Conservation (phyloP, 352 stramenopile species). For the Lagenidium giganteum region DNA sequence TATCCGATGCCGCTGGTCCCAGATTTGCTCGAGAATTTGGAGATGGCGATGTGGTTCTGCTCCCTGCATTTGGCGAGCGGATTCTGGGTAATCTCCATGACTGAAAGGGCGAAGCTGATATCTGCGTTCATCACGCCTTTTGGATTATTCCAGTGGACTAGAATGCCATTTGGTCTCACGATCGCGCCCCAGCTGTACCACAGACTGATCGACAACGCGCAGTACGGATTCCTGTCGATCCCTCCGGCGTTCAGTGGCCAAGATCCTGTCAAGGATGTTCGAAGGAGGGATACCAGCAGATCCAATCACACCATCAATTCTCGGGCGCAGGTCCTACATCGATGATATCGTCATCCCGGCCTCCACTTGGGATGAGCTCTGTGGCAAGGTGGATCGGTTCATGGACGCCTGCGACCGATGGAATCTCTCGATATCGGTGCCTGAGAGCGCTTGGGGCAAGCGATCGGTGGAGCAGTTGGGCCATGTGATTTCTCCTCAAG, state of each 20-base stretch:
- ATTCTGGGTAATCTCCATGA: conserved; percentile 12
- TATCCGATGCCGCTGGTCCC: conserved; percentile 16
- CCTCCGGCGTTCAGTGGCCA: conserved; percentile 2
- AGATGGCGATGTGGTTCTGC: conserved; percentile 9
- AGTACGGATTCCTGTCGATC: conserved; percentile 8
- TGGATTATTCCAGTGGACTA: conserved; percentile 15
- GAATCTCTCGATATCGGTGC: conserved; percentile 15
- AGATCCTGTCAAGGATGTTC: conserved; percentile 10
- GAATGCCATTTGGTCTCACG: conserved; percentile 16
- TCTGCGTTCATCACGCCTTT: conserved; percentile 13
- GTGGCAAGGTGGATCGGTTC: conserved; percentile 3
- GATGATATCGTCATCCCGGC: conserved; percentile 16
- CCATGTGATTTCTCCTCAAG: conserved; percentile 3
- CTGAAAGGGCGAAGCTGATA: conserved; percentile 4
- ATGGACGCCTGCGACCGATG: conserved; percentile 10
- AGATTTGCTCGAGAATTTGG: conserved; percentile 11
- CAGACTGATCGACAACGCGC: conserved; percentile 11
- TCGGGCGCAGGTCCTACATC: conserved; percentile 8
- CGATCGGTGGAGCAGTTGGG: conserved; percentile 9
- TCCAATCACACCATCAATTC: neutral
- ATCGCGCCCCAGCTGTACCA: conserved; percentile 16
- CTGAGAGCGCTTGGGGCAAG: conserved; percentile 13
- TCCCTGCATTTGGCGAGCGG: conserved; percentile 14
- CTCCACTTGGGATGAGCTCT: neutral
- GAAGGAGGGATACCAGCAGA: conserved; percentile 4